Percentiles rank a stretch among this genome's conserved stretches.
These are phyloP conservation scores for Delitschia confertaspora DNA, from an alignment of 495 filamentous ascomycete species.

Conservation along the genomic window DNA sequence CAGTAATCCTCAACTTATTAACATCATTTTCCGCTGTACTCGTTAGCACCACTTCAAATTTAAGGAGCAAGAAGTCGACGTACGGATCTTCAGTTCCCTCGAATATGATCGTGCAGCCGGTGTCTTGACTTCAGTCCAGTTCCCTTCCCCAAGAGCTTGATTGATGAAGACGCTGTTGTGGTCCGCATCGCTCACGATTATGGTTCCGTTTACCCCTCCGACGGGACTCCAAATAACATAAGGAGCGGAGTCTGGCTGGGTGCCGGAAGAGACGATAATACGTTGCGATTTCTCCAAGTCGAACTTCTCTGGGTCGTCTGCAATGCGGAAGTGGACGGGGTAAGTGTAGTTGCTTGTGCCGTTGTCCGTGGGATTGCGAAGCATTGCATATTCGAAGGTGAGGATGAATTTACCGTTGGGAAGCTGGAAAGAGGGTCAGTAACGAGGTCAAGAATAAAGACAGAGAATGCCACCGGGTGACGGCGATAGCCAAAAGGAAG, in stretches of 20 bases:
- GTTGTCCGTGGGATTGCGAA: neutral
- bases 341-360: slow-evolving; percentile 42
- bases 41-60: neutral
- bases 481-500: too few species aligned
- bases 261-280: slow-evolving; percentile 40
- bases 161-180: slow-evolving; percentile 50
- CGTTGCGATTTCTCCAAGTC: slow-evolving; percentile 34
- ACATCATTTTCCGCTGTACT: neutral
- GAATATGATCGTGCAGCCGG: slow-evolving; percentile 7
- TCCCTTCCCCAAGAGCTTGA: slow-evolving; percentile 42
- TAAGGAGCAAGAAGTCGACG: slow-evolving; percentile 2
- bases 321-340: slow-evolving; percentile 51
- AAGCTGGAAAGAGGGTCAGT: slow-evolving; percentile 32
- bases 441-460: too few species aligned
- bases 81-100: slow-evolving; percentile 17
- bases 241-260: slow-evolving; percentile 39
- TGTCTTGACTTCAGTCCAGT: slow-evolving; percentile 23
- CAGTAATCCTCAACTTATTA: neutral
- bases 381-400: slow-evolving; percentile 48
- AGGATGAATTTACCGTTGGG: slow-evolving; percentile 53
- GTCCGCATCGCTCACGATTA: slow-evolving; percentile 46
- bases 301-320: slow-evolving; percentile 46
- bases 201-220: slow-evolving; percentile 30
- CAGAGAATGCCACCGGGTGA: too few species aligned
- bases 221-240: slow-evolving; percentile 30